Evolutionary conservation across 2,329 filamentous ascomycete genomes (phyloP), one percentile per base, ranked within the genome.

Genomic region (Fusarium pseudoanthophilum): DNA sequence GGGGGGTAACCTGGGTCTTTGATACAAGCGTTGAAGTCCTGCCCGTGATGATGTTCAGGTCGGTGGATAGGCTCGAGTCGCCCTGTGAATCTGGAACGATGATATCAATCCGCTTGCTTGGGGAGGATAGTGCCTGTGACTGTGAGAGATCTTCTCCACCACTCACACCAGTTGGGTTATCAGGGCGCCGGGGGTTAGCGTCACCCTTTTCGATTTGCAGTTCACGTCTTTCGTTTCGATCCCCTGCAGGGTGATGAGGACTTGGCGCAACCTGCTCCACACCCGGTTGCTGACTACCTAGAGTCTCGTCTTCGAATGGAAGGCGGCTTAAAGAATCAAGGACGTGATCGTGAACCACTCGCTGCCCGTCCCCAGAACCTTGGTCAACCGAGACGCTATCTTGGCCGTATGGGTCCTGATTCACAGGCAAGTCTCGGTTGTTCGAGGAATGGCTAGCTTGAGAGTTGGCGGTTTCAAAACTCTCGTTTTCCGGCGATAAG

Each of bases 1-100:
- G 28, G 20, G 68, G 53, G 21, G 59, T 64, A 13, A 32, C 32
- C 42, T 53, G 62, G 24, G 34, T 40, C 40, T 60, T 65, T 30
- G 57, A 43, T 11, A 52, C 40, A 11, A 55, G 56, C 11, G 37
- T 30, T 30, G 58, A 60, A 32, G 24, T 58, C 21, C 65, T 55
- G 9, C 26, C 37, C 16, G 45, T 37, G 39, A 37, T 49, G 20
- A 40, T 36, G 9, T 55, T 55, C 36, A 61, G 64, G 21, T 58
- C 40, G 11, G 62, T 60, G 18, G 73, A 71, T 24, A 48, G 53
- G 14, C 63, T 60, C 11, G 72, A 75, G 34, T 34, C 60, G 30
- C 67, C 67, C 39, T 77, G 75, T 14, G 77, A 78, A 46, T 78
- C 75, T 9, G 76, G 75, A 32, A 78, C 66, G 26, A 75, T 28